A percentile compares a stretch with the other conserved stretches of the same genome.
These are phyloP conservation scores for Centaurea solstitialis DNA, from an alignment of 129 eudicot species.

Conservation along the genomic window DNA sequence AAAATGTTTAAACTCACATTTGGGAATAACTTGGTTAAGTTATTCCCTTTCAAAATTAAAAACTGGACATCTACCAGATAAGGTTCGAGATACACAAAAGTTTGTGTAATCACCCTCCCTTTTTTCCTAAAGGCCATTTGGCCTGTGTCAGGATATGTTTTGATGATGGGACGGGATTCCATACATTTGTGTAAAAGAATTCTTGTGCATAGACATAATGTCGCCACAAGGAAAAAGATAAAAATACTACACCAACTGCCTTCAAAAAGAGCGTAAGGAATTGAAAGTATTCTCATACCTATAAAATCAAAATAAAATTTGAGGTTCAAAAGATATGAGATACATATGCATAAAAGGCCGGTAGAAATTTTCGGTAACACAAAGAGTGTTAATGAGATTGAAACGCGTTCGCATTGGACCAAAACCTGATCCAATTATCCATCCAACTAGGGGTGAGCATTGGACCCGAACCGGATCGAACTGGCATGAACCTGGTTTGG, in stretches of 20 bases:
- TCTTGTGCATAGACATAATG: slow-evolving; percentile 37
- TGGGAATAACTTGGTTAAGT: slow-evolving; percentile 22
- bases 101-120: slow-evolving; percentile 32
- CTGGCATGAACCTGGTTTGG: too few species aligned
- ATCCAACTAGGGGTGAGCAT: too few species aligned
- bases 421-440: too few species aligned
- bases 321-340: not conserved
- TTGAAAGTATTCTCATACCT: slow-evolving; percentile 41
- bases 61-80: slow-evolving; percentile 47
- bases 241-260: slow-evolving; percentile 41
- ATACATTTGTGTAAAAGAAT: slow-evolving; percentile 31
- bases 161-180: slow-evolving; percentile 32
- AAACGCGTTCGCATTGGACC: slow-evolving; percentile 37
- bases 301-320: not conserved
- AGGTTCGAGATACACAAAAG: slow-evolving; percentile 39
- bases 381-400: slow-evolving; percentile 43
- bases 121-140: slow-evolving; percentile 39
- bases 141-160: slow-evolving; percentile 46
- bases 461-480: too few species aligned
- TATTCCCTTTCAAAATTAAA: slow-evolving; percentile 26
- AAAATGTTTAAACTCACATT: slow-evolving; percentile 12
- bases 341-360: too few species aligned
- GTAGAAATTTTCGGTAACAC: slow-evolving; percentile 6
- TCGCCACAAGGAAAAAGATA: slow-evolving; percentile 29
- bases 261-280: slow-evolving; percentile 40